Base-by-base conservation (phyloP, 2,329 filamentous ascomycete genomes). In the Trichoderma hamatum region DNA sequence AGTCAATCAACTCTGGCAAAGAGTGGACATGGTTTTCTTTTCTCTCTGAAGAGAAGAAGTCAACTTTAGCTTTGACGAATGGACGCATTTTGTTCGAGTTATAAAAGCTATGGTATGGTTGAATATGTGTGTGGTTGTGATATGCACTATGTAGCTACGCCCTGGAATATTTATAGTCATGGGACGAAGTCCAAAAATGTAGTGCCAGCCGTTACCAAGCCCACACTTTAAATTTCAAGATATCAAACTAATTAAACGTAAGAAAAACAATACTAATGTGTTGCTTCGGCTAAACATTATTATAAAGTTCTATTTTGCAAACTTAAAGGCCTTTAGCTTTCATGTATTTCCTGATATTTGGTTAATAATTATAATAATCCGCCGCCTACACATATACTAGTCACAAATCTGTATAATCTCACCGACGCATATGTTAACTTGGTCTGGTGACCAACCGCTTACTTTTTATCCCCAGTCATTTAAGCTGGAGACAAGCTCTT, bases 1-100 rank as follows among this genome's bases (percentile, higher is more conserved):
- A 77, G 58, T 75, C 69, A 26, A 77, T 71, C 14, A 77, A 65
- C 39, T 77, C 75, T 1, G 72, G 70, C 24, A 74, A 65, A 28
- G 72, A 72, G 52, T 71, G 71, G 4, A 73, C 62, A 30, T 69
- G 36, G 32, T 70, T 67, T 21, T 67, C 67, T 5, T 68, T 62
- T 52, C 71, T 70, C 65, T 69, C 59, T 5, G 70, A 24, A n/a
- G 72, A 73, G 11, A 59, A 64, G 56, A 73, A 73, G 69, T 73
- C 71, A 56, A 72, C 64, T 24, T 65, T 60, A 5, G 72, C 67
- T 34, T 43, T 68, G 39, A 69, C 63, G 49, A 73, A 73, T 32
- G 72, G 70, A 26, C 72, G 70, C 30, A 71, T 58, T 34, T 10
- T 34, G 3, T 4, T 28, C 3, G 28, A n/a, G 14, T 55, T 28